Evolutionary conservation across 1,284 basidiomycete species (phyloP), one percentile per base, ranked within the genome.

Genomic region (Gomphus sp.): DNA sequence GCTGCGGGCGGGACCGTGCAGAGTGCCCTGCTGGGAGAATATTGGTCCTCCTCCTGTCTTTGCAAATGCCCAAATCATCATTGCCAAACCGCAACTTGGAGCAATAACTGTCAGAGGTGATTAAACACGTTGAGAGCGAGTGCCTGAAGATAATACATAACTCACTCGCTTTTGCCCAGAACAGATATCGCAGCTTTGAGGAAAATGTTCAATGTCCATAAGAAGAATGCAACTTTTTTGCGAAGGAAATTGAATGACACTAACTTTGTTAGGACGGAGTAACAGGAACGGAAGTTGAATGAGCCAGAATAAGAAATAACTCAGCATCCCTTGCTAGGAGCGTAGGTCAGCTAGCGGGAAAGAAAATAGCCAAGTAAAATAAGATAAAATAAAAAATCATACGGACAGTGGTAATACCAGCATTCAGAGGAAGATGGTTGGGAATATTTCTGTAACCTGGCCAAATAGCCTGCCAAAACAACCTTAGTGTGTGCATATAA

Each of bases 301-400:
- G 22, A 85, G 70, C 89, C 88, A 91, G 73, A 84, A 91, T 36
- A 93, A 69, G 71, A 90, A 82, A 71, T 89, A 93, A 67, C 84
- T 89, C 72, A 88, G 79, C 69, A 89, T 79, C 9, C 77, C 79
- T 76, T 63, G 58, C 58, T 59, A 50, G 28, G 4, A 4, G 28
- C 4, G 28, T 28, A 28, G 2, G 28, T 28, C 28, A 28, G 28
- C 28, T 28, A 28, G 28, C 28, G 28, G 28, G 4, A 28, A 28
- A 28, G 4, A 2, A 28, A 28, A 4, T 28, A 28, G 28, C 4
- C 4, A 28, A 28, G 28, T 28, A 37, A 55, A 60, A n/a, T n/a
- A 25, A 12, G 51, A 31, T 56, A 56, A 25, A n/a, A n/a, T n/a
- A 56, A 44, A 45, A 28, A 44, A 22, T 49, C 31, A 50, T n/a